phyloP scores from a whole-genome alignment of 2,329 filamentous ascomycete genomes.

The Aspergillus amoenus region DNA sequence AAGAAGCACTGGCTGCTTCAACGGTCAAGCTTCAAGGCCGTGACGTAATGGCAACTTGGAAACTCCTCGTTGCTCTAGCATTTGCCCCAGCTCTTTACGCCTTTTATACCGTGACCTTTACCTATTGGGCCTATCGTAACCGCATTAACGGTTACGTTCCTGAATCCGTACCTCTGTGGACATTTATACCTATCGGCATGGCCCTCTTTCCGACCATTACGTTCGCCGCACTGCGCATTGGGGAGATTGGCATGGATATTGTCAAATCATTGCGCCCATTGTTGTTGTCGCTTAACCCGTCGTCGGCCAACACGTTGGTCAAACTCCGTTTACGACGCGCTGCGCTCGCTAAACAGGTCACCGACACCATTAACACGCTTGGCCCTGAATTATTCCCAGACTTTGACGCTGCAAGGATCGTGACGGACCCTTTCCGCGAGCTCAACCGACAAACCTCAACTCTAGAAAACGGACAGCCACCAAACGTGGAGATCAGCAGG shows the following conservation, averaged over 20 bases:
- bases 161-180: conserved; percentile 74
- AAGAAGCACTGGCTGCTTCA: conserved; percentile 78
- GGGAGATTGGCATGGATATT: conserved; percentile 98
- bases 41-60: conserved; percentile 94
- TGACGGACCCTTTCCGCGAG: conserved; percentile 53
- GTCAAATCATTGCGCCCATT: conserved; percentile 90
- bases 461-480: conserved; percentile 15
- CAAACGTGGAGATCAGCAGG: conserved; percentile 24
- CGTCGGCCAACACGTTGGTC: conserved; percentile 78
- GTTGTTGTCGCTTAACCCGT: conserved; percentile 78
- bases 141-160: conserved; percentile 81
- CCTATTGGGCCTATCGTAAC: conserved; percentile 76
- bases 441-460: conserved; percentile 18
- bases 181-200: conserved; percentile 71
- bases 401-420: conserved; percentile 74
- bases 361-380: conserved; percentile 88
- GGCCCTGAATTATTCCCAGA: conserved; percentile 97
- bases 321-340: conserved; percentile 72
- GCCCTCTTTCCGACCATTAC: conserved; percentile 83
- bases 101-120: conserved; percentile 72
- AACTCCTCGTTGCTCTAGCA: conserved; percentile 81
- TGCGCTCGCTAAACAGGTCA: conserved; percentile 77
- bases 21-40: conserved; percentile 84
- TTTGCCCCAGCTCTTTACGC: conserved; percentile 80
- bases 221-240: conserved; percentile 89